These are phyloP conservation scores for Stevia rebaudiana DNA, from an alignment of 140 eudicot species.

Conservation along the genomic window DNA sequence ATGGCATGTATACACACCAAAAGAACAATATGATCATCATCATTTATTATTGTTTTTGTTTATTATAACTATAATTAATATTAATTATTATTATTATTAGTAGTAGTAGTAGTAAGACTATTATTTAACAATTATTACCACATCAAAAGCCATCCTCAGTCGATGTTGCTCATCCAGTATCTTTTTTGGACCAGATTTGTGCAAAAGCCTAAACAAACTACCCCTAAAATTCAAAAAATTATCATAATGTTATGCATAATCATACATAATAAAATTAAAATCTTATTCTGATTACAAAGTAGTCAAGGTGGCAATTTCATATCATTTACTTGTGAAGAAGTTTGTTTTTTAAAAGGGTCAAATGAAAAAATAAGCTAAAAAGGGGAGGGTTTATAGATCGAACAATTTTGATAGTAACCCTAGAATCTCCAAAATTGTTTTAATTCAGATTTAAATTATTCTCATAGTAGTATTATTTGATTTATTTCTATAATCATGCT, in stretches of 20 bases:
- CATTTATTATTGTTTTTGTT: background rate
- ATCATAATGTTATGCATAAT: slow-evolving; percentile 15
- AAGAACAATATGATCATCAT: background rate
- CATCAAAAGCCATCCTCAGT: slow-evolving; percentile 88
- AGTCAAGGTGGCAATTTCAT: background rate
- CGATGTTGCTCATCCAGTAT: slow-evolving; percentile 73
- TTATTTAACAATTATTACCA: slow-evolving; percentile 42
- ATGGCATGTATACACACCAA: background rate
- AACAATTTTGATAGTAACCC: background rate
- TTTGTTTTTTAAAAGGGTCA: background rate
- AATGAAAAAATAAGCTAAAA: background rate
- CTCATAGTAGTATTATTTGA: background rate
- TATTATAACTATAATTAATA: background rate
- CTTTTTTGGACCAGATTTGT: slow-evolving; percentile 68
- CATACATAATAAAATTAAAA: background rate
- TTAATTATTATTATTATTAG: background rate
- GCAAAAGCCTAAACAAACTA: slow-evolving; percentile 77
- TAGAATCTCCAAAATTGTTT: background rate
- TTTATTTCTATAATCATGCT: background rate
- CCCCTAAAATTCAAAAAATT: slow-evolving; percentile 49
- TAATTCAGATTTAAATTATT: background rate
- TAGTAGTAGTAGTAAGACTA: background rate
- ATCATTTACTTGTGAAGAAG: background rate
- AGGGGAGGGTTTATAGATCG: background rate
- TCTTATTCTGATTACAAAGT: slow-evolving; percentile 1